Base-by-base conservation (phyloP, 2,329 filamentous ascomycete genomes). In the Gaeumannomyces sp. region DNA sequence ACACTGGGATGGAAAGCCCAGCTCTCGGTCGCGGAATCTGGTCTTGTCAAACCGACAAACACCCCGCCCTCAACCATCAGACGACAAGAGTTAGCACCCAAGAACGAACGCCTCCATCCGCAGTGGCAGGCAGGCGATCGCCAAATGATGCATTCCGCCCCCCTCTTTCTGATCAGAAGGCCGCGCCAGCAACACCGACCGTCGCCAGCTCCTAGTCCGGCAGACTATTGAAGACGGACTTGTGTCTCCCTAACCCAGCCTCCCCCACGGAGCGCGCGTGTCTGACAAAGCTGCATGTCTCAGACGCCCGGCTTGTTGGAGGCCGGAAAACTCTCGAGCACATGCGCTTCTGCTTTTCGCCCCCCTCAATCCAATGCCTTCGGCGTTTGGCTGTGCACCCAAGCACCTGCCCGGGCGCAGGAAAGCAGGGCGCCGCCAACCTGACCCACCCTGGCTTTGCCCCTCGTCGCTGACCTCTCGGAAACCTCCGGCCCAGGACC, bases 221-320 rank as follows among this genome's bases (percentile, higher is more conserved):
- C 38, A 45, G 35, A 16, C 38, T 19, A 45, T 19, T 45, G 38
- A 19, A 16, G 38, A 19, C 38, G 38, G 38, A 45, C 38, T 4
- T 16, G 38, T 45, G 45, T 53, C 22, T 53, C 45, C 19, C 14
- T 22, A 25, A 25, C 19, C 45, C 45, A 53, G 25, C 45, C 45
- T 53, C 45, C 45, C 45, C 45, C 2, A 53, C 45, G 7, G 45
- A 53, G 45, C 45, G 19, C 45, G 22, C 45, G 45, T 53, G 22
- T 53, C 45, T 53, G 45, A 53, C 45, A 53, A 53, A 53, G 45
- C 45, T 25, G 45, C 45, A n/a, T 53, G 45, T 53, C 45, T 53
- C 45, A 25, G 45, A 53, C 45, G 45, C 45, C 45, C 45, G 45
- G 45, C 19, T 25, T 53, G 45, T 25, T 50, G 6, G 22, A 50